phyloP scores from a whole-genome alignment of 371 early-diverging fungal species.

The Mucor saturninus region DNA sequence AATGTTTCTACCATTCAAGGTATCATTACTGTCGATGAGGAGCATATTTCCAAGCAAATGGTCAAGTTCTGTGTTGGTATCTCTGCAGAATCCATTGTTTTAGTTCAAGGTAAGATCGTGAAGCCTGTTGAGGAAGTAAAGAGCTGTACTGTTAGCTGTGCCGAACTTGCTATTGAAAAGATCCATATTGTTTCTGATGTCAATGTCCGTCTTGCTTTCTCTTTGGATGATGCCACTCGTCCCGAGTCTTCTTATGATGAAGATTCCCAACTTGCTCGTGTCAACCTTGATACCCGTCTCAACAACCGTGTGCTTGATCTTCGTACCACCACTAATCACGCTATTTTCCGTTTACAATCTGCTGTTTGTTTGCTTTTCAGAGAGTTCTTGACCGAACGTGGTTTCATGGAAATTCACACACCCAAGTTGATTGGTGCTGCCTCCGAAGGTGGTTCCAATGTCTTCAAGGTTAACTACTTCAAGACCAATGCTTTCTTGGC shows the following conservation, averaged over 20 bases:
- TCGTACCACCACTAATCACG: conserved; percentile 96
- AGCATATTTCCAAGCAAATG: conserved; percentile 92
- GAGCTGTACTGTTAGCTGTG: conserved; percentile 90
- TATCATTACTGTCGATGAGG: conserved; percentile 70
- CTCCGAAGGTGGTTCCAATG: conserved; percentile 99
- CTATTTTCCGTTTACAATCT: conserved; percentile 97
- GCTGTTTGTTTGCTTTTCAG: conserved; percentile 96
- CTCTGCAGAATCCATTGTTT: conserved; percentile 87
- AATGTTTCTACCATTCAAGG: conserved; percentile 89
- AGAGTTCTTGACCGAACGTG: conserved; percentile 83
- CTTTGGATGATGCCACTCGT: conserved; percentile 94
- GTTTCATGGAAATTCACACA: conserved; percentile 98
- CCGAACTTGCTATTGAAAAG: conserved; percentile 83
- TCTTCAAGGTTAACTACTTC: conserved; percentile 98
- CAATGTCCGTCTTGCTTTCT: conserved; percentile 89
- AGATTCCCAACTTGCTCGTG: conserved; percentile 73
- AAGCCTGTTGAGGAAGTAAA: conserved; percentile 85
- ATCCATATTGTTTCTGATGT: conserved; percentile 84
- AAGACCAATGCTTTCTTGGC: conserved; percentile 95
- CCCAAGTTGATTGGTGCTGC: conserved; percentile 98
- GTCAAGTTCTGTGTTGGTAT: conserved; percentile 89
- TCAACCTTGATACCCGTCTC: conserved; percentile 93
- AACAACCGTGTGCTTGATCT: conserved; percentile 98
- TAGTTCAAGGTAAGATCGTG: conserved; percentile 81
- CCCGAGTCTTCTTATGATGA: conserved; percentile 84